These are phyloP conservation scores for Erysimum cheiranthoides DNA, from an alignment of 345 rosid genomes.

Conservation along the genomic window DNA sequence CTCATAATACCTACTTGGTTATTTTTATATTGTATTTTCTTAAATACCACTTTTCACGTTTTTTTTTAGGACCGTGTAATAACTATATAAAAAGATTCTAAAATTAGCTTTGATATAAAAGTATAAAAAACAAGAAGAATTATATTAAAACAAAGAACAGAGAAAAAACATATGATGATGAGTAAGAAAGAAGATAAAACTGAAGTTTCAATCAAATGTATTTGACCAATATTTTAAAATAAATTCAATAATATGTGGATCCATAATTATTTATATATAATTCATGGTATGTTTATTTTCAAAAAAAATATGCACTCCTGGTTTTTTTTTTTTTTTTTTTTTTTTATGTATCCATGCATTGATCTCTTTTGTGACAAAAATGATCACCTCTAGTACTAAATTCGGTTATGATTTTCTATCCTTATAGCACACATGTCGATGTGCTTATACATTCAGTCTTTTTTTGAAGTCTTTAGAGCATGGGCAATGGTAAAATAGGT, in stretches of 20 bases:
- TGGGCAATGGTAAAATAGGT: too few species aligned
- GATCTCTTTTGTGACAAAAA: too few species aligned
- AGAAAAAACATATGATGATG: too few species aligned
- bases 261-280: background rate
- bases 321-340: too few species aligned
- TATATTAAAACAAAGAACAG: too few species aligned
- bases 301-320: too few species aligned
- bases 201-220: background rate
- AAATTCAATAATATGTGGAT: background rate
- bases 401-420: background rate
- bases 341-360: too few species aligned
- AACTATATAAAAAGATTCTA: too few species aligned
- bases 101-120: background rate
- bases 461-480: too few species aligned
- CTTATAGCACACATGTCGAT: conserved; percentile 1
- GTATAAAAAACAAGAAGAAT: background rate
- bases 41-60: too few species aligned
- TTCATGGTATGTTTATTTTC: too few species aligned
- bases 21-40: background rate
- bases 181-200: background rate
- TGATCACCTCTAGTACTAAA: too few species aligned
- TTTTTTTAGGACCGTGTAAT: background rate
- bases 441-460: background rate
- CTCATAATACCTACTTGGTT: conserved; percentile 32
- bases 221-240: background rate